These are phyloP conservation scores for Pseudocercospora cruenta DNA, from an alignment of 2,329 filamentous ascomycete species.

Conservation along the genomic window DNA sequence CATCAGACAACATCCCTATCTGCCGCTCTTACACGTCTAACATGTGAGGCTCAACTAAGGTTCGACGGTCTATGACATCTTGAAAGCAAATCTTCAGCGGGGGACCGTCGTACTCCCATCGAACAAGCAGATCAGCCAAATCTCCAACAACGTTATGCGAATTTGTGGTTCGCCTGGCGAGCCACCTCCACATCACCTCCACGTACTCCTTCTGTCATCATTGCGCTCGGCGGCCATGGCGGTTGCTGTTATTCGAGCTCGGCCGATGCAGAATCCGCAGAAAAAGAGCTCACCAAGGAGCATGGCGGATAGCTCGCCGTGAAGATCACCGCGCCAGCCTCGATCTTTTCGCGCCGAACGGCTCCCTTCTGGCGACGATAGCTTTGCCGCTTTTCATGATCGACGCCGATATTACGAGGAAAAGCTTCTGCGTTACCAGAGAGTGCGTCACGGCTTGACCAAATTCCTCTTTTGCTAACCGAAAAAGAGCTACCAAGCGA, in stretches of 20 bases:
- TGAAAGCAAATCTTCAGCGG: constrained; percentile 15
- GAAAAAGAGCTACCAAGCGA: background rate
- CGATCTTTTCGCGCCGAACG: background rate
- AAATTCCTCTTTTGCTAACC: background rate
- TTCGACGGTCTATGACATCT: constrained; percentile 12
- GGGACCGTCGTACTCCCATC: background rate
- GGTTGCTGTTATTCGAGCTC: background rate
- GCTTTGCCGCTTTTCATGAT: background rate
- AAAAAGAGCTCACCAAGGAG: background rate
- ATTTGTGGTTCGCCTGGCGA: background rate
- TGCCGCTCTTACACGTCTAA: background rate
- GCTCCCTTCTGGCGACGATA: background rate
- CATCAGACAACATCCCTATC: background rate
- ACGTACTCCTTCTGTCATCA: constrained; percentile 1
- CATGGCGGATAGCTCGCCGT: background rate
- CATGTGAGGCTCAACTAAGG: constrained; percentile 10
- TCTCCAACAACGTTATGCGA: background rate
- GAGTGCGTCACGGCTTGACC: background rate
- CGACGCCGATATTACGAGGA: background rate
- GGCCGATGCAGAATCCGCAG: background rate
- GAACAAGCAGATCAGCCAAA: background rate
- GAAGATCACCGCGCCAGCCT: background rate
- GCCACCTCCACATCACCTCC: background rate
- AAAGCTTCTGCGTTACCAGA: constrained; percentile 3
- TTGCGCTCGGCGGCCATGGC: constrained; percentile 2